Evolutionary conservation across 352 stramenopile genomes (phyloP).

Genomic region (Globisporangium cystogenes): DNA sequence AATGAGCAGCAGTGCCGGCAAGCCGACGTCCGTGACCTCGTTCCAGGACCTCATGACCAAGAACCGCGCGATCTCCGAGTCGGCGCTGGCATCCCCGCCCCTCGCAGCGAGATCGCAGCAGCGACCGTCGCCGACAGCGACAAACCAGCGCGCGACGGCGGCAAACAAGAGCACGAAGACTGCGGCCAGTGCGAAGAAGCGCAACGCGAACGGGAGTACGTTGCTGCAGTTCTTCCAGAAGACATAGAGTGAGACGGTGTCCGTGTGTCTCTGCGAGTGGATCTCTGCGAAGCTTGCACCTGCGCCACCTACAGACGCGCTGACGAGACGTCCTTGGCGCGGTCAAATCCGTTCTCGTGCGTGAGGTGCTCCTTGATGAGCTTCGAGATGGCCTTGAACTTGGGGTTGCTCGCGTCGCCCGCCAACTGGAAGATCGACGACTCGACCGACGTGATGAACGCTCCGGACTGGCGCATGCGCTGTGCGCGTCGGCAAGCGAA

Average conservation of each 20-base stretch:
- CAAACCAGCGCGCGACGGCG: not conserved
- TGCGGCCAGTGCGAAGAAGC: constrained; percentile 2
- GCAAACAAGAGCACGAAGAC: not conserved
- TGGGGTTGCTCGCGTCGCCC: constrained; percentile 83
- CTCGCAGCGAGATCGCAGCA: constrained; percentile 5
- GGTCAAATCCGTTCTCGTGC: constrained; percentile 51
- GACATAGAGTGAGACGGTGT: not conserved
- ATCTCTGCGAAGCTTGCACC: not conserved
- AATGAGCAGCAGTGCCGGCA: not conserved
- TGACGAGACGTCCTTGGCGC: not conserved
- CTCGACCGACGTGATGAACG: constrained; percentile 95
- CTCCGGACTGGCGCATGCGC: constrained; percentile 91
- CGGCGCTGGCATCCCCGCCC: constrained; percentile 4
- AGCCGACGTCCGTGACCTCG: constrained; percentile 13
- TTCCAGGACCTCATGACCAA: constrained; percentile 33
- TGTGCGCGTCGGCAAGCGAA: constrained; percentile 14
- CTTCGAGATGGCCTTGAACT: constrained; percentile 92
- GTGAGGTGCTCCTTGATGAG: constrained; percentile 93
- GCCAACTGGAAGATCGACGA: constrained; percentile 95
- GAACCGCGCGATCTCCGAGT: constrained; percentile 14
- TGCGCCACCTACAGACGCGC: constrained; percentile 7
- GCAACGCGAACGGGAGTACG: constrained; percentile 15
- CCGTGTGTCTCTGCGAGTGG: not conserved
- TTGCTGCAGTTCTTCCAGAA: constrained; percentile 50
- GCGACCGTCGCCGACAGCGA: not conserved